A percentile compares a stretch with the other conserved stretches of the same genome.
Evolutionary conservation across 169 alveolate species (phyloP).

Genomic region (Cryptosporidium canis): DNA sequence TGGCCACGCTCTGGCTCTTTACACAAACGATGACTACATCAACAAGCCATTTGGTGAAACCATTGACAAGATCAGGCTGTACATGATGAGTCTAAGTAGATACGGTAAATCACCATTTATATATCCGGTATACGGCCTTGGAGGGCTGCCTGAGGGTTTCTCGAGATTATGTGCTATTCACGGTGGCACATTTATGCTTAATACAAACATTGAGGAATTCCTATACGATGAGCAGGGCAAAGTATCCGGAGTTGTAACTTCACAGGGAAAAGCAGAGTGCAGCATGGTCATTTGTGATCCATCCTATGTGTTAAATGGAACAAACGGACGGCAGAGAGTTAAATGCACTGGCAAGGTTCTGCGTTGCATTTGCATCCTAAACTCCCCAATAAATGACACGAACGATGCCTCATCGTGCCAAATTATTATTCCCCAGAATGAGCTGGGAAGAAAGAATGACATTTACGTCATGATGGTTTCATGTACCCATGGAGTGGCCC

Average conservation of each 20-base stretch:
- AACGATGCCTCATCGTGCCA: slow-evolving; percentile 93
- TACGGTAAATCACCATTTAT: slow-evolving; percentile 98
- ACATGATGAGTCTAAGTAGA: slow-evolving; percentile 93
- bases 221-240: slow-evolving; percentile 89
- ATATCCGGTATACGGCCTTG: slow-evolving; percentile 97
- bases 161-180: slow-evolving; percentile 95
- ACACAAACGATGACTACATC: slow-evolving; percentile 91
- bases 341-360: slow-evolving; percentile 83
- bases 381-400: slow-evolving; percentile 95
- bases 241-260: slow-evolving; percentile 90
- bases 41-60: slow-evolving; percentile 90
- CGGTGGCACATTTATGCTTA: slow-evolving; percentile 97
- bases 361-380: slow-evolving; percentile 93
- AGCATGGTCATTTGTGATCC: slow-evolving; percentile 96
- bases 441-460: slow-evolving; percentile 90
- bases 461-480: slow-evolving; percentile 94
- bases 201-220: slow-evolving; percentile 91
- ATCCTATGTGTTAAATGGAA: slow-evolving; percentile 83
- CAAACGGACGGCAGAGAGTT: slow-evolving; percentile 73
- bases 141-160: slow-evolving; percentile 98
- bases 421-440: slow-evolving; percentile 95
- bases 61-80: slow-evolving; percentile 91
- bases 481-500: slow-evolving; percentile 91
- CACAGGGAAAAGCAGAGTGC: slow-evolving; percentile 93
- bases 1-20: slow-evolving; percentile 98